phyloP scores from a whole-genome alignment of 257 asterid genomes.

The Ehretia macrophylla region DNA sequence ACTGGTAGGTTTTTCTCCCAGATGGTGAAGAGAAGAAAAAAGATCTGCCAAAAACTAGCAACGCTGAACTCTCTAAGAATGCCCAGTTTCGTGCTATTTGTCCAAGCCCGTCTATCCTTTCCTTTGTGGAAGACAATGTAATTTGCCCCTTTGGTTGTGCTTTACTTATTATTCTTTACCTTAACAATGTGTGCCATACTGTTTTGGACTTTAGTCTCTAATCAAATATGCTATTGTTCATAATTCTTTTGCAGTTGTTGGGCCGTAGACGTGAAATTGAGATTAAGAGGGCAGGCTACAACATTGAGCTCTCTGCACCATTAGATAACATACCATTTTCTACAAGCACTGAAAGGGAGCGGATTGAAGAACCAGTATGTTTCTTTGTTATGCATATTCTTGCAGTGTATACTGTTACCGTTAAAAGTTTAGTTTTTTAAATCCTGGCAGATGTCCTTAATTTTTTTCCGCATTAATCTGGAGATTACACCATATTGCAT shows the following conservation, averaged over 20 bases:
- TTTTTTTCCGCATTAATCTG: not conserved
- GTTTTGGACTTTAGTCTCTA: not conserved
- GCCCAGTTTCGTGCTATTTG: conserved; percentile 93
- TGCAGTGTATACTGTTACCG: not conserved
- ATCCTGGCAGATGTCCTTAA: not conserved
- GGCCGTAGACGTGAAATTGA: conserved; percentile 93
- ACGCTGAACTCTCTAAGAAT: conserved; percentile 64
- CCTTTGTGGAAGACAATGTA: conserved; percentile 96
- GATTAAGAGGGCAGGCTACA: conserved; percentile 87
- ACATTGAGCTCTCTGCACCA: conserved; percentile 75
- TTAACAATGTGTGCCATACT: not conserved
- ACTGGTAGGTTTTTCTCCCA: conserved; percentile 36
- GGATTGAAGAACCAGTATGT: conserved; percentile 88
- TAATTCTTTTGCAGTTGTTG: conserved; percentile 52
- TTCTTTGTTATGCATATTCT: conserved; percentile 15
- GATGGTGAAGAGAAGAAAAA: conserved; percentile 46
- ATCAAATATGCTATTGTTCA: not conserved
- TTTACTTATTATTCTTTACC: conserved; percentile 15
- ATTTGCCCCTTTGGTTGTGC: conserved; percentile 16
- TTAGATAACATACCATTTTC: conserved; percentile 89
- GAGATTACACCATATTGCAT: not conserved
- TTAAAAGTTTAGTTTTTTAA: not conserved
- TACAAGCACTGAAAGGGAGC: conserved; percentile 71
- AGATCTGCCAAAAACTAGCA: conserved; percentile 31
- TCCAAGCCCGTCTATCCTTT: conserved; percentile 85